Evolutionary conservation across 2,329 filamentous ascomycete species (phyloP).

Genomic region (Xenoacremonium recifei): DNA sequence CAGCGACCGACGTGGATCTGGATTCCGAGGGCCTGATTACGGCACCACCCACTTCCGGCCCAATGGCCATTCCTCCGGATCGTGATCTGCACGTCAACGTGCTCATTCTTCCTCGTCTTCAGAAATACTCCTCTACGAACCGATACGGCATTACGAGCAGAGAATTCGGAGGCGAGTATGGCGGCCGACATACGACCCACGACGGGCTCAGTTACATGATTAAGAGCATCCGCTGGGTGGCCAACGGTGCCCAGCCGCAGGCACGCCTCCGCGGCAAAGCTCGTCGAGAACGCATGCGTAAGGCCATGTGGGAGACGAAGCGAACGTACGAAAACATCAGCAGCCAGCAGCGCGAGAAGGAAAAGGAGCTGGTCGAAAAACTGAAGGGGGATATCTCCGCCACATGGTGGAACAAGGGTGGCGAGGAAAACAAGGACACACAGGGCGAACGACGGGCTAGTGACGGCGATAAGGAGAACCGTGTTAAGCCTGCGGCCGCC

Average conservation of each 20-base stretch:
- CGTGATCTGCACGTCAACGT: constrained; percentile 86
- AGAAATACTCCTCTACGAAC: constrained; percentile 72
- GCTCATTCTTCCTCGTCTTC: constrained; percentile 75
- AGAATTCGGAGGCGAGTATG: constrained; percentile 63
- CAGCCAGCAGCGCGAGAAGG: constrained; percentile 22
- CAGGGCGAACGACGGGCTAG: constrained; percentile 28
- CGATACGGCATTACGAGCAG: constrained; percentile 81
- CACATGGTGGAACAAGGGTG: constrained; percentile 33
- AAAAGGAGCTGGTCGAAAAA: constrained; percentile 22
- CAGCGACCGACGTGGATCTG: constrained; percentile 27
- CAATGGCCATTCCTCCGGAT: constrained; percentile 61
- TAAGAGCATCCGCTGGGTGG: constrained; percentile 78
- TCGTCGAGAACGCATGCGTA: constrained; percentile 55
- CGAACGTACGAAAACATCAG: constrained; percentile 31
- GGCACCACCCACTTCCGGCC: constrained; percentile 57
- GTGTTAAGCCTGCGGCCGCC: constrained; percentile 18
- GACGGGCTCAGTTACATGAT: constrained; percentile 91
- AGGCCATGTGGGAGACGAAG: constrained; percentile 53
- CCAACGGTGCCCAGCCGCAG: constrained; percentile 65
- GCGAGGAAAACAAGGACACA: constrained; percentile 24
- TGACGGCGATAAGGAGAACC: constrained; percentile 50
- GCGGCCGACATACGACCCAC: constrained; percentile 52
- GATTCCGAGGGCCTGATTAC: constrained; percentile 45
- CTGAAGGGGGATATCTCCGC: constrained; percentile 30
- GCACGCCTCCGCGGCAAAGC: constrained; percentile 55